Evolutionary conservation across 2,329 filamentous ascomycete species (phyloP).

Genomic region (Aspergillus uvarum): DNA sequence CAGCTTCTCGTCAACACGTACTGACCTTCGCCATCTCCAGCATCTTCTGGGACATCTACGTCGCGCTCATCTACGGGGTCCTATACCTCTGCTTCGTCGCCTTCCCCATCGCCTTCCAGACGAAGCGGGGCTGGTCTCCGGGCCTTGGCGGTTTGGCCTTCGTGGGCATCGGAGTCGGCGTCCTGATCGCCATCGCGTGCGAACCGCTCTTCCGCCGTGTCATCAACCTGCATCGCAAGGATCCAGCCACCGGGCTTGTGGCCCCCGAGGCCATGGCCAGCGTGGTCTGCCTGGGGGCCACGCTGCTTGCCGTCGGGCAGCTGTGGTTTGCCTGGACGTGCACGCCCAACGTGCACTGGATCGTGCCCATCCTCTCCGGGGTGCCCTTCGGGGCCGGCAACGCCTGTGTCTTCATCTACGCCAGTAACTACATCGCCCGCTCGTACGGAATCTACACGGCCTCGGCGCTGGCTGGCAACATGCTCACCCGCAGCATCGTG

Average conservation of each 20-base stretch:
- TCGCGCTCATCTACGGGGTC: constrained; percentile 75
- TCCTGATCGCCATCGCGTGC: constrained; percentile 47
- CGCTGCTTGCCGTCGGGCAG: constrained; percentile 71
- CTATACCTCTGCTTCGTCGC: constrained; percentile 85
- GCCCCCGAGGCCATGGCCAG: constrained; percentile 75
- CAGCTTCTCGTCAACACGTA: no score
- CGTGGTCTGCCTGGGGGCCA: constrained; percentile 70
- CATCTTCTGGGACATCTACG: constrained; percentile 68
- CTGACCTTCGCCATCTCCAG: constrained; percentile 34
- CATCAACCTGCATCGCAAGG: constrained; percentile 71
- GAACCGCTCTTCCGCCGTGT: constrained; percentile 69
- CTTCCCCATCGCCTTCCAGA: constrained; percentile 76
- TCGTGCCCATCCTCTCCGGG: constrained; percentile 71
- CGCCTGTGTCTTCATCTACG: constrained; percentile 74
- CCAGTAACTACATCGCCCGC: constrained; percentile 72
- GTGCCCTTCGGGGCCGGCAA: constrained; percentile 79
- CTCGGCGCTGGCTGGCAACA: constrained; percentile 73
- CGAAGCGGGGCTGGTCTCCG: constrained; percentile 70
- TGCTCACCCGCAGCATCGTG: constrained; percentile 66
- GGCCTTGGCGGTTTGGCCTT: constrained; percentile 74
- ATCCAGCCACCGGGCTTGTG: constrained; percentile 68
- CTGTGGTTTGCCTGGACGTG: constrained; percentile 84
- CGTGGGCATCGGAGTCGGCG: constrained; percentile 62
- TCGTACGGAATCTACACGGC: constrained; percentile 77
- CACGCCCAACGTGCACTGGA: constrained; percentile 74